Evolutionary conservation across 129 eudicot genomes (phyloP).

Genomic region (Arctium lappa): DNA sequence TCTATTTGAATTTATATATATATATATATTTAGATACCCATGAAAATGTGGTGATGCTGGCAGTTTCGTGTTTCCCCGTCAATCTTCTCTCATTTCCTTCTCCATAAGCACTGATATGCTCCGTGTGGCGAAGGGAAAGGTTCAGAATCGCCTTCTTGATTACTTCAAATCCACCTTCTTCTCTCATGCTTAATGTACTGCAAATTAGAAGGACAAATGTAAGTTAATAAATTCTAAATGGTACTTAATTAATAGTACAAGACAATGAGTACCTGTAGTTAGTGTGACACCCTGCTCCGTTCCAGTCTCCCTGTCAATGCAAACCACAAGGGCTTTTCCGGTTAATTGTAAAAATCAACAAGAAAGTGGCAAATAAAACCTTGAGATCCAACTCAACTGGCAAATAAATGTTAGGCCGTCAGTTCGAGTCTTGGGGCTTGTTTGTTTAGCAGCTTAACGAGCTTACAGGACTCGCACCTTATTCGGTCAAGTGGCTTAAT

Average conservation of each 20-base stretch:
- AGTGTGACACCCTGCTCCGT: slow-evolving; percentile 97
- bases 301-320: slow-evolving; percentile 92
- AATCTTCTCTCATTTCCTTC: slow-evolving; percentile 97
- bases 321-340: not conserved
- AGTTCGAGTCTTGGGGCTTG: no score
- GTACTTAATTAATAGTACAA: not conserved
- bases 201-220: not conserved
- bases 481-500: no score
- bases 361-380: not conserved
- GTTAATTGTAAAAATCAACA: not conserved
- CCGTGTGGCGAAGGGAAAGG: slow-evolving; percentile 86
- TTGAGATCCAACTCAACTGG: not conserved
- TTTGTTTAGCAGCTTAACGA: no score
- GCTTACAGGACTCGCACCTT: no score
- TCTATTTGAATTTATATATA: not conserved
- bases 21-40: slow-evolving; percentile 53
- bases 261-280: slow-evolving; percentile 75
- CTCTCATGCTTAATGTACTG: slow-evolving; percentile 95
- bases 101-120: slow-evolving; percentile 93
- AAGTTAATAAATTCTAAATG: not conserved
- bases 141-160: slow-evolving; percentile 91
- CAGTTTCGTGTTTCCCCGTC: slow-evolving; percentile 98
- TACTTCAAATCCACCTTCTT: slow-evolving; percentile 87
- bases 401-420: not conserved
- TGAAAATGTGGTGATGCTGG: slow-evolving; percentile 78